A percentile compares a stretch with the other conserved stretches of the same genome.
phyloP scores from a whole-genome alignment of 179 eudicot genomes.

The Silene coronaria region DNA sequence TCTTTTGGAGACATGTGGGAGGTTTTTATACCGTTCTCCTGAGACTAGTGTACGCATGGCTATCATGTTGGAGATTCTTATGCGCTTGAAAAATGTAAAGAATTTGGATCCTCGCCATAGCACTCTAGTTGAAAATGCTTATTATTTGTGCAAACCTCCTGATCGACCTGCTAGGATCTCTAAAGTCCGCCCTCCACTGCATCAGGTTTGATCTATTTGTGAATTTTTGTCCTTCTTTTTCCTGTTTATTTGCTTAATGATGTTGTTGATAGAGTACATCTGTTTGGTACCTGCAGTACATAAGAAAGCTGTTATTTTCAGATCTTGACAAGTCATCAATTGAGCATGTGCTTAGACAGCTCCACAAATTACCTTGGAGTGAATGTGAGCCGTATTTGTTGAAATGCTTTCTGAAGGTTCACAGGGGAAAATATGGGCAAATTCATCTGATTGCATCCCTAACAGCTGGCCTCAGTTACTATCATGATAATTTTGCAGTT shows the following conservation, averaged over 20 bases:
- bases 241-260: conserved; percentile 1
- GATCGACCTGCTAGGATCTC: conserved; percentile 89
- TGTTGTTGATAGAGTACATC: conserved; percentile 16
- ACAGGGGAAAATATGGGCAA: conserved; percentile 93
- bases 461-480: conserved; percentile 85
- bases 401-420: conserved; percentile 95
- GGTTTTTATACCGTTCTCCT: conserved; percentile 90
- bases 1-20: conserved; percentile 98
- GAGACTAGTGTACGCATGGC: conserved; percentile 90
- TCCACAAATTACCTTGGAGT: conserved; percentile 92
- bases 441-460: conserved; percentile 95
- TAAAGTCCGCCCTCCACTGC: conserved; percentile 93
- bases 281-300: conserved; percentile 59
- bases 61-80: conserved; percentile 94
- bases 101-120: conserved; percentile 99
- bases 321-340: conserved; percentile 91
- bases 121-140: conserved; percentile 97
- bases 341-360: conserved; percentile 94
- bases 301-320: conserved; percentile 83
- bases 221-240: background rate
- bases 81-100: conserved; percentile 95
- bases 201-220: conserved; percentile 57
- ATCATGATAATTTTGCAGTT: conserved; percentile 93
- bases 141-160: conserved; percentile 92
- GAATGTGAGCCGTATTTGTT: conserved; percentile 86